Base-by-base conservation (phyloP, 1,284 basidiomycete species). In the Cryptococcus hybrid region DNA sequence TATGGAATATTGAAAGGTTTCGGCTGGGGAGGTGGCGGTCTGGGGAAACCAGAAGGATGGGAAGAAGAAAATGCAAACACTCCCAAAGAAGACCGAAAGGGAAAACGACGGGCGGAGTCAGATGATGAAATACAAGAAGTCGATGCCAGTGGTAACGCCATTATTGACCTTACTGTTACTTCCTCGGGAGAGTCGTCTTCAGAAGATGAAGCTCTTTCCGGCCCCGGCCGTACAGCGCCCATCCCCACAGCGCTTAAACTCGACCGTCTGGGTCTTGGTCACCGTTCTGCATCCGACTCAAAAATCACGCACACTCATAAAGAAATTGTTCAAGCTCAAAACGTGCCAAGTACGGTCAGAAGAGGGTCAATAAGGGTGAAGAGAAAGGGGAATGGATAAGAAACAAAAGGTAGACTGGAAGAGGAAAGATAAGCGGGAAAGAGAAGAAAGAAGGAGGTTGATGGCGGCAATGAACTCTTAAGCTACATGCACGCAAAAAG, bases 1-100 rank as follows among this genome's bases (percentile, higher is more conserved):
- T 75, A 73, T 51, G 65, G 58, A 8, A 58, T 75, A n/a, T 53
- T 77, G 35, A 58, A 61, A 24, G 59, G 55, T 8, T 55, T 72
- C 11, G 75, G 75, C 1, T 77, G 73, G 75, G 61, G 59, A 12
- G 75, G 75, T 8, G 73, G 75, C 3, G 75, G 75, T 3, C 54
- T 76, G 7, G 74, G 74, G 11, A 57, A 63, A 54, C 70, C 72
- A 1, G 62, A 53, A 9, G 63, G 60, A 0, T 66, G 69, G 66
- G 45, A 34, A 8, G 52, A 54, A 15, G 52, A 48, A 0, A 43
- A 13, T 37, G 11, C 35, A 6, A 13, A 18, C 15, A 46, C 30
- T 15, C 30, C 9, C 35, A 30, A 38, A 37, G 15, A 18, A 18
- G 46, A 51, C 43, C 35, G 15, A 43, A 43, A 47, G 13, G 51